These are phyloP conservation scores for Lodderomyces parapsilosis DNA, from an alignment of 1,139 yeast genomes.

Conservation along the genomic window DNA sequence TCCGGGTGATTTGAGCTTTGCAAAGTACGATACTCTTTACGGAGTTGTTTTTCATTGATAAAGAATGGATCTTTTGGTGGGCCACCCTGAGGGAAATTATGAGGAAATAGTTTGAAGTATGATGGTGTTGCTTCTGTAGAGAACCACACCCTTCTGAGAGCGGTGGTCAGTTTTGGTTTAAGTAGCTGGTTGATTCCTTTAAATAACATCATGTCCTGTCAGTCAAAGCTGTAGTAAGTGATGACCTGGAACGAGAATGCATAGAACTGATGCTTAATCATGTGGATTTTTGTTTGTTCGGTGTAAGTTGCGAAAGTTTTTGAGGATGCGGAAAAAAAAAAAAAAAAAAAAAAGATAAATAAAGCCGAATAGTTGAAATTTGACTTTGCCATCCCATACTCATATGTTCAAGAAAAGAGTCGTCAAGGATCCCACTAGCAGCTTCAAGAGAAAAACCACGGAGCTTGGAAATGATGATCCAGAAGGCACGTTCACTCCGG, in stretches of 20 bases:
- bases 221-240: too few species aligned
- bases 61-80: slow-evolving; percentile 66
- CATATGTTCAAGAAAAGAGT: slow-evolving; percentile 37
- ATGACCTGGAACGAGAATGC: background rate
- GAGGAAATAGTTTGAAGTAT: slow-evolving; percentile 68
- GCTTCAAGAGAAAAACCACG: slow-evolving; percentile 3
- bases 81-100: slow-evolving; percentile 65
- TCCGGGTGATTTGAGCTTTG: slow-evolving; percentile 88
- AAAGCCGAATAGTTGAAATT: background rate
- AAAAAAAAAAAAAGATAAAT: background rate
- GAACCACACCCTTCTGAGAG: background rate
- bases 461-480: background rate
- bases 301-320: background rate
- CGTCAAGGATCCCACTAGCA: slow-evolving; percentile 17
- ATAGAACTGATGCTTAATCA: background rate
- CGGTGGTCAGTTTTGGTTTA: background rate
- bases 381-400: background rate
- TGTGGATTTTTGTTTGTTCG: background rate
- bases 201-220: background rate
- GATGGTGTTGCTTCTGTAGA: slow-evolving; percentile 18
- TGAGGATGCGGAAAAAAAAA: background rate
- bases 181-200: background rate
- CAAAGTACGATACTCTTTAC: slow-evolving; percentile 70
- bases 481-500: slow-evolving; percentile 1
- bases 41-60: slow-evolving; percentile 52